A percentile compares a stretch with the other conserved stretches of the same genome.
Evolutionary conservation across 768 basidiomycete species (phyloP).

Genomic region (Termitomyces sp.): DNA sequence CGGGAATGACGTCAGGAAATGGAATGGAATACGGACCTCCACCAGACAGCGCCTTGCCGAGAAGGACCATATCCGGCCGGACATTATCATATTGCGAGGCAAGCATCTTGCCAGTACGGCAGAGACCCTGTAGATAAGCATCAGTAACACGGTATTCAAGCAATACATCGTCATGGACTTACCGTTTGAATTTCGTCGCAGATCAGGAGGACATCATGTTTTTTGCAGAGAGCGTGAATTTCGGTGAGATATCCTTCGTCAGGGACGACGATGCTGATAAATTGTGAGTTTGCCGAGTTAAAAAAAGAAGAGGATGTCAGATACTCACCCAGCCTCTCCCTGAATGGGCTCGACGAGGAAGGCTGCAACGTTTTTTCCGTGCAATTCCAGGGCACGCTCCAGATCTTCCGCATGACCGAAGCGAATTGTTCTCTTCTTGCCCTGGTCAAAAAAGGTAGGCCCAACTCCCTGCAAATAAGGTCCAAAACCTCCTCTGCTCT

Average conservation of each 20-base stretch:
- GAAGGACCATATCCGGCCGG: conserved; percentile 85
- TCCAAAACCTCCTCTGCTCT: conserved; percentile 82
- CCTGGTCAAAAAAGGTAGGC: conserved; percentile 62
- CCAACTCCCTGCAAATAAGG: conserved; percentile 87
- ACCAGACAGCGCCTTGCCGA: conserved; percentile 96
- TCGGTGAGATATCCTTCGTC: conserved; percentile 78
- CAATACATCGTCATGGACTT: conserved; percentile 15
- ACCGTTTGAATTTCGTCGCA: conserved; percentile 99
- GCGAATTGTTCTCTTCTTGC: conserved; percentile 54
- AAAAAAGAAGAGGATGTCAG: no score
- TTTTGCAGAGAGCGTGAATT: conserved; percentile 80
- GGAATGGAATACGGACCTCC: conserved; percentile 55
- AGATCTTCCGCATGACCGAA: conserved; percentile 83
- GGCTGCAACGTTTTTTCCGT: conserved; percentile 83
- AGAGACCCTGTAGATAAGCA: conserved; percentile 57
- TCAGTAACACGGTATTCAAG: background rate
- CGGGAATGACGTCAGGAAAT: conserved; percentile 3
- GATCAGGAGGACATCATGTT: conserved; percentile 92
- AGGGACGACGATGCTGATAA: conserved; percentile 83
- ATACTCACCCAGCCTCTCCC: conserved; percentile 89
- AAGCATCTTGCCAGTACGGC: conserved; percentile 92
- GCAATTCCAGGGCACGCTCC: conserved; percentile 69
- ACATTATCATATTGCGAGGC: conserved; percentile 84
- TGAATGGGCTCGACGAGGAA: conserved; percentile 98
- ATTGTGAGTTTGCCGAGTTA: background rate